Evolutionary conservation across 805 yeast genomes (phyloP), one percentile per base, ranked within the genome.

Genomic region (Hanseniaspora vineae): DNA sequence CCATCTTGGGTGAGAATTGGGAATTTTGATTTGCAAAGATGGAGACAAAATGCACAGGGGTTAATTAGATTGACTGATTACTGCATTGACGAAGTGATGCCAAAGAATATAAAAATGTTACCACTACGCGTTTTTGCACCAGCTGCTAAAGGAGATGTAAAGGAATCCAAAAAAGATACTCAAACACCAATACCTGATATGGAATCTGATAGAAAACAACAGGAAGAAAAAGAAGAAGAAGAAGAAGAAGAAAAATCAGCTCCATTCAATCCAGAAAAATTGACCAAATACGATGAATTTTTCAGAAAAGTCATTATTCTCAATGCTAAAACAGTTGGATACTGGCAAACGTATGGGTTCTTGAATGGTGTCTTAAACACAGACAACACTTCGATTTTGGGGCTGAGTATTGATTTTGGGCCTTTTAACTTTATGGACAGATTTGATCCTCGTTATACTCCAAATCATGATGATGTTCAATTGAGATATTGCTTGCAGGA

Each of bases 361-460:
- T 63, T 89, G 54, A 92, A 90, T 58, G 98, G 98, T 13, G 97
- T 92, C 4, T 68, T 92, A 48, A 90, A 90, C 61, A 89, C 97
- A 0, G 98, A 90, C 59, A 90, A 90, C 59, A 86, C 96, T 1
- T 85, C 96, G 0, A 72, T 90, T n/a, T 58, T 82, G 42, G 98
- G 98, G 0, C 67, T 88, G 11, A 77, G 95, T 0, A 76, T 92
- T 64, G 98, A 90, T 64, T 92, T 82, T 63, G 98, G 97, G 2
- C 97, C 98, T 0, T 92, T 85, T 66, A 84, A 94, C 17, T 83
- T 88, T 51, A 75, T 89, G 82, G 96, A 89, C 58, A 76, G 75
- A 43, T 90, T 81, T 59, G 80, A 86, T 57, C 89, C 94, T 14
- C 64, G 72, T 44, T 90, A 74, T 58, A 84, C 97, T 0, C 90